Evolutionary conservation across 2,329 filamentous ascomycete species (phyloP), one percentile per base, ranked within the genome.

Genomic region (Chalaropsis ovoidea): DNA sequence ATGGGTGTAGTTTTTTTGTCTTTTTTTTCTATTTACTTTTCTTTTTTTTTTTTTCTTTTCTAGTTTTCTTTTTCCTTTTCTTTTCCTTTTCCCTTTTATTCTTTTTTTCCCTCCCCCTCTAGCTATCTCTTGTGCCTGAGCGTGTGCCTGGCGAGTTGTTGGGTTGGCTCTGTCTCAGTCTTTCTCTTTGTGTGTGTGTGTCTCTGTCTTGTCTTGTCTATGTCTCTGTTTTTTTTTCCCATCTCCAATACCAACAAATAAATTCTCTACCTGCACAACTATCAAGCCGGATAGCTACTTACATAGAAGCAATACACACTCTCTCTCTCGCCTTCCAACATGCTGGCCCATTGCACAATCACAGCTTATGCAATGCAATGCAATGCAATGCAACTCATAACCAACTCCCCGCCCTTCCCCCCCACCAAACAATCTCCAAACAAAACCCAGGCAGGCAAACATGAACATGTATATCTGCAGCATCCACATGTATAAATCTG

Each of bases 331-430:
- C 24, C 24, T 17, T 22, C 52, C 22, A 56, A 31, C 13, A 31
- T 31, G 15, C 22, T 56, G 13, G 27, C 54, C 35, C n/a, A 8
- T 1, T 58, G 54, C 54, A 58, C 54, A 58, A 58, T 58, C 54
- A 27, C 27, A 1, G 22, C 27, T 58, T 35, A 58, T 58, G 54
- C 27, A 58, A 58, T 58, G 54, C 54, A 56, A 56, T 56, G 52
- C 52, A 56, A 56, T 24, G 52, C 31, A 39, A 10, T 39, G 35
- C 35, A 39, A 6, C 35, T 7, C 8, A 39, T 39, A 39, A 8
- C 35, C 35, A 8, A n/a, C n/a, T n/a, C n/a, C n/a, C n/a, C n/a
- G n/a, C n/a, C n/a, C n/a, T 31, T 6, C 31, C n/a, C 15, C 13
- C 43, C 13, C 54, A 39, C 15, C 27, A 58, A 58, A 39, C 24